These are phyloP conservation scores for Euphorbia lathyris DNA, from an alignment of 345 rosid species.

Conservation along the genomic window DNA sequence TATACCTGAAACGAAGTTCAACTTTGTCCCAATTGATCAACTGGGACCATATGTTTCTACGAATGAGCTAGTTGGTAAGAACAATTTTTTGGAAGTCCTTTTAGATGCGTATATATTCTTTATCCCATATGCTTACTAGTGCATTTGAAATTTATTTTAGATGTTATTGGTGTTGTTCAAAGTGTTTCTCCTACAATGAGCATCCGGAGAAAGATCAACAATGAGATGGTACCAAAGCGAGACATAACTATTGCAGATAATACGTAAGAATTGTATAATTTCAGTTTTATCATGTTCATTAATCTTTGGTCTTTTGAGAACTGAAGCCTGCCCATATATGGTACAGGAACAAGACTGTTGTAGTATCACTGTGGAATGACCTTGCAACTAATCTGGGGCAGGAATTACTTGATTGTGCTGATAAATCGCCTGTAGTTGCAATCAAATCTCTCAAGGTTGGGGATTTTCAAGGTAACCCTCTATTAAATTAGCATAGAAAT, in stretches of 20 bases:
- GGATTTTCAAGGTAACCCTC: slow-evolving; percentile 77
- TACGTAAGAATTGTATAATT: slow-evolving; percentile 37
- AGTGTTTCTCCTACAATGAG: slow-evolving; percentile 75
- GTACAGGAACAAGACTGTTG: slow-evolving; percentile 73
- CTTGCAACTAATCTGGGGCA: slow-evolving; percentile 77
- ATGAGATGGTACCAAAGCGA: slow-evolving; percentile 76
- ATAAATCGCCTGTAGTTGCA: slow-evolving; percentile 67
- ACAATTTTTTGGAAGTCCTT: not conserved
- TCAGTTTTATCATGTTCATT: not conserved
- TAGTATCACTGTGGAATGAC: slow-evolving; percentile 83
- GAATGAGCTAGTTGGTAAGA: slow-evolving; percentile 73
- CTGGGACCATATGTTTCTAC: slow-evolving; percentile 72
- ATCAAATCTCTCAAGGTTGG: slow-evolving; percentile 83
- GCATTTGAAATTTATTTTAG: slow-evolving; percentile 22
- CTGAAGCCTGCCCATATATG: not conserved
- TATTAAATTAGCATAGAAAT: not conserved
- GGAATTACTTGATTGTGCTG: slow-evolving; percentile 64
- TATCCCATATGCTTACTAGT: not conserved
- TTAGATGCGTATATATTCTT: not conserved
- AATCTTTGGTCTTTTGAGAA: not conserved
- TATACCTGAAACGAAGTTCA: slow-evolving; percentile 78
- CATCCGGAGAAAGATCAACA: slow-evolving; percentile 72
- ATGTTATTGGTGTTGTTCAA: slow-evolving; percentile 86
- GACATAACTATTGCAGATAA: slow-evolving; percentile 82
- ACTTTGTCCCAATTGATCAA: slow-evolving; percentile 74